Evolutionary conservation across 2,329 filamentous ascomycete genomes (phyloP).

Genomic region (Leptographium galeiforme): DNA sequence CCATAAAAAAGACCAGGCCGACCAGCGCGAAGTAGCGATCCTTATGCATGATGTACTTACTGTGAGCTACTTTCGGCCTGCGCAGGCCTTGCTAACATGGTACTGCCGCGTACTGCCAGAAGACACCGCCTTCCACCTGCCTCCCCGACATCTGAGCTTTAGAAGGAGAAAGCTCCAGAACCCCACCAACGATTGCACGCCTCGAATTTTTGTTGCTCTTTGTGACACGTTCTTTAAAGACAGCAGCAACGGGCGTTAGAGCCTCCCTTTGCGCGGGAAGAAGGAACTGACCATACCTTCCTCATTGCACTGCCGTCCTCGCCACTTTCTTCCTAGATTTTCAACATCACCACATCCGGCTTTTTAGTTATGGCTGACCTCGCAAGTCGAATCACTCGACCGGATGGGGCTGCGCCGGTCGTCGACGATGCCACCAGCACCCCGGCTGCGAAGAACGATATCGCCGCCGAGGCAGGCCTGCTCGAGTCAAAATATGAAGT

Average conservation of each 20-base stretch:
- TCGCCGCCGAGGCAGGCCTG: slow-evolving; percentile 34
- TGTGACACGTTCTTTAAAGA: neutral
- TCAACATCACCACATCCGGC: too few species aligned
- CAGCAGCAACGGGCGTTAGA: neutral
- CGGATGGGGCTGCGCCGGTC: slow-evolving; percentile 17
- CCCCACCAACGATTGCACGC: neutral
- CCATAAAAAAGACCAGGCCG: too few species aligned
- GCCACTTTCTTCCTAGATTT: too few species aligned
- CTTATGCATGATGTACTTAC: too few species aligned
- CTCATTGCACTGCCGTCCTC: neutral
- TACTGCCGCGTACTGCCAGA: neutral
- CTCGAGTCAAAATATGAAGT: slow-evolving; percentile 74
- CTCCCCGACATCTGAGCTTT: neutral
- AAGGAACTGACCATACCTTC: neutral
- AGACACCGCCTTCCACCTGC: neutral
- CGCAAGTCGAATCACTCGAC: slow-evolving; percentile 37
- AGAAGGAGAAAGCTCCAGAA: neutral
- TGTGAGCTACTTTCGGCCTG: too few species aligned
- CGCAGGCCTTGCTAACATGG: neutral
- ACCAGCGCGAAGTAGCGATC: too few species aligned
- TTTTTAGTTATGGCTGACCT: slow-evolving; percentile 21
- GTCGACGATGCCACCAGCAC: slow-evolving; percentile 12
- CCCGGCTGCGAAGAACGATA: slow-evolving; percentile 5
- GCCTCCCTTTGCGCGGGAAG: neutral
- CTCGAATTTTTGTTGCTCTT: neutral